Evolutionary conservation across 441 rosid species (phyloP).

Genomic region (Eruca vesicaria): DNA sequence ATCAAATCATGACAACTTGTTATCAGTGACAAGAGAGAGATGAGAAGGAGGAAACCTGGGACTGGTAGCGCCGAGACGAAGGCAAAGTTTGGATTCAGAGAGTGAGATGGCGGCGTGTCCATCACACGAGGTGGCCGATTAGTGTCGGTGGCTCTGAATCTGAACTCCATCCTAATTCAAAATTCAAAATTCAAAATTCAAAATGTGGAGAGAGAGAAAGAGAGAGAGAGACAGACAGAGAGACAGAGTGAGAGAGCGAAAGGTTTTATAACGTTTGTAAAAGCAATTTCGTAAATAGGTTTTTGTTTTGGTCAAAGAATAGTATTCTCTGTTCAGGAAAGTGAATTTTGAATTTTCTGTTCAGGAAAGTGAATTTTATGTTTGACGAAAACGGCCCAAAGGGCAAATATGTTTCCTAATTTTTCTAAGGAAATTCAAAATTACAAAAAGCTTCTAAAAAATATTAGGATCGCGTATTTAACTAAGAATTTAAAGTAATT

Average conservation of each 20-base stretch:
- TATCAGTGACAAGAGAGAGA: not conserved
- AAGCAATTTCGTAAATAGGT: not conserved
- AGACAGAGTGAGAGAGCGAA: not conserved
- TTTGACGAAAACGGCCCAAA: not conserved
- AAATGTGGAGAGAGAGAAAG: no score
- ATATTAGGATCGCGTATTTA: no score
- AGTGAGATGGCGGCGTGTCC: slow-evolving; percentile 13
- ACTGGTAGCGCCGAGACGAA: slow-evolving; percentile 30
- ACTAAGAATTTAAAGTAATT: no score
- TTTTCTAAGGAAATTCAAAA: not conserved
- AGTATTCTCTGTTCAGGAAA: not conserved
- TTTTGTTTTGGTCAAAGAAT: not conserved
- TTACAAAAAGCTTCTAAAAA: no score
- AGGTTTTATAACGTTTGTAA: not conserved
- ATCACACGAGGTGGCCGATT: slow-evolving; percentile 18
- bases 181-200: slow-evolving; percentile 3
- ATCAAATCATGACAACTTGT: not conserved
- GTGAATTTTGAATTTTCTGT: not conserved
- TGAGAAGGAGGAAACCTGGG: slow-evolving; percentile 29
- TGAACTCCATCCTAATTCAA: slow-evolving; percentile 44
- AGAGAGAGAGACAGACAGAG: not conserved
- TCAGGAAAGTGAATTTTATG: not conserved
- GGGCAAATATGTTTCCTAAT: not conserved
- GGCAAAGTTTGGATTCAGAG: not conserved
- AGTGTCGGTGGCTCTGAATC: slow-evolving; percentile 42